phyloP scores from a whole-genome alignment of 371 early-diverging fungal genomes.

The Apophysomyces trapeziformis region DNA sequence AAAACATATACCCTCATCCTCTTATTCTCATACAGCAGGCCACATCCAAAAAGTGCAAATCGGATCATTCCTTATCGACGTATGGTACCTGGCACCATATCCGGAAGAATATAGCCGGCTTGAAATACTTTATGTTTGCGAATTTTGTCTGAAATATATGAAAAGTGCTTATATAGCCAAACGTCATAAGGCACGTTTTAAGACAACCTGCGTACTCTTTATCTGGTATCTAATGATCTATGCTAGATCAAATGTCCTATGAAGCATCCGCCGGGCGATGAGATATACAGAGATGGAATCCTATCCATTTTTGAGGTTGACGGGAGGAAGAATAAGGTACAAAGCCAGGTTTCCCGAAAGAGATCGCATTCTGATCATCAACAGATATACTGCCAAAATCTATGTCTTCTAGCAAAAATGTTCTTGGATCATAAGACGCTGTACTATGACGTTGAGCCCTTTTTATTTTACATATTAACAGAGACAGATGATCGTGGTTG shows the following conservation, averaged over 20 bases:
- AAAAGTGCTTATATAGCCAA: conserved; percentile 68
- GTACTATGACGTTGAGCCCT: conserved; percentile 99
- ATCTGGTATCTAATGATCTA: neutral
- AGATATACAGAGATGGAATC: conserved; percentile 94
- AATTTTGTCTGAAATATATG: conserved; percentile 98
- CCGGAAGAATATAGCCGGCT: conserved; percentile 92
- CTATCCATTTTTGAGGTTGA: conserved; percentile 96
- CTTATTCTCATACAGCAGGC: conserved; percentile 17
- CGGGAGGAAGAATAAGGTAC: conserved; percentile 87
- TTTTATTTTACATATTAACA: conserved; percentile 97
- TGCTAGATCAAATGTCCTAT: conserved; percentile 74
- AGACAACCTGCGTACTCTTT: conserved; percentile 10
- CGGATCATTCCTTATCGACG: conserved; percentile 84
- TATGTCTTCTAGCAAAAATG: conserved; percentile 97
- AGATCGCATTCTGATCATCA: conserved; percentile 11
- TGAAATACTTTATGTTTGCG: conserved; percentile 87
- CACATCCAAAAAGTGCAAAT: conserved; percentile 79
- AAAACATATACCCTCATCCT: neutral
- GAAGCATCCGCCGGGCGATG: conserved; percentile 97
- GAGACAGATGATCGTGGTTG: conserved; percentile 78
- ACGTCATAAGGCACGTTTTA: conserved; percentile 66
- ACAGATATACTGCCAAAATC: conserved; percentile 96
- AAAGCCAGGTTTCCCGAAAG: neutral
- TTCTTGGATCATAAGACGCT: conserved; percentile 99
- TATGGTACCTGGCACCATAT: conserved; percentile 99